Base-by-base conservation (phyloP, 129 eudicot genomes). In the Chrysanthemum makinoi region DNA sequence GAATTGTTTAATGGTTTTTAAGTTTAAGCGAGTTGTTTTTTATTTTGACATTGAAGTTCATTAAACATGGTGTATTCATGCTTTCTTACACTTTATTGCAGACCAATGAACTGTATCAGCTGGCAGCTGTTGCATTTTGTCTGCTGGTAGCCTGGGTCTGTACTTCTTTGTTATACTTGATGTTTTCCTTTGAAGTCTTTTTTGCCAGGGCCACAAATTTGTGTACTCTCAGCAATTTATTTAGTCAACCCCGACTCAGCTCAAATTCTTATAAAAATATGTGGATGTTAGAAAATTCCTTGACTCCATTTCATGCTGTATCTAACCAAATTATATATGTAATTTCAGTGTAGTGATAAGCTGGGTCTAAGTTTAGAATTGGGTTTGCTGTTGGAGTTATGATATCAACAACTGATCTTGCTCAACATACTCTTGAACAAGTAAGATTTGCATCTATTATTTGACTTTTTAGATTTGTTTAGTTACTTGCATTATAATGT, bases 361-460 rank as follows among this genome's bases (percentile, higher is more conserved):
- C 89, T 95, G 39, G 97, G 99, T 72, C 77, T 95, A 61, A 95
- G 99, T 79, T 89, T 90, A 64, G 99, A 95, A 73, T 79, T 95
- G 85, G 97, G 99, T 54, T 95, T 81, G 99, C 99, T 79, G 97
- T 97, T 81, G 99, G 99, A 68, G 99, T 95, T 64, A 95, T 95
- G 99, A 95, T 95, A 76, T 85, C 99, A 67, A 90, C 99, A 35
- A 95, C 99, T 10, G 99, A 95, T 86, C 95, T 95, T 75, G 99
- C 91, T 61, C 99, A 90, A 65, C 99, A 90, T 76, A 95, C 99
- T 14, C 99, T 95, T 75, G 97, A 95, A 77, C 99, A 95, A 82
- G 99, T 87, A 86, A 80, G 82, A 26, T 60, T 57, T 61, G 16
- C 69, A 62, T 68, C 70, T 71, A 39, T 76, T 60, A 7, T 58